These are phyloP conservation scores for Conringia planisiliqua DNA, from an alignment of 345 rosid genomes.

Conservation along the genomic window DNA sequence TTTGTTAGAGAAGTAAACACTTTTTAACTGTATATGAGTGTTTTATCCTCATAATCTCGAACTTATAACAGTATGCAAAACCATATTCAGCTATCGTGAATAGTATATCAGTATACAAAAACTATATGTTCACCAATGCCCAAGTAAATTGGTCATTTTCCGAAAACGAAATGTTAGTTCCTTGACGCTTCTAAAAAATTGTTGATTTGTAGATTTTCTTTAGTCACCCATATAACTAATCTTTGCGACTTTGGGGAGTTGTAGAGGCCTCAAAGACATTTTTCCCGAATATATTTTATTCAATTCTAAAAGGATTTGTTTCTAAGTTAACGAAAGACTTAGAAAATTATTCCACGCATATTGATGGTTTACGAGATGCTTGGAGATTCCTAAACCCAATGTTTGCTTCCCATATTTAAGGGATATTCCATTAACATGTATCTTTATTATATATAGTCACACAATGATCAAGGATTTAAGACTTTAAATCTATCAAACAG, in stretches of 20 bases:
- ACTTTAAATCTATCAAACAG: not conserved
- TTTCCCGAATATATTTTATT: not conserved
- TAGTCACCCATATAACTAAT: not conserved
- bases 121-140: not conserved
- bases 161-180: not conserved
- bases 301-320: not conserved
- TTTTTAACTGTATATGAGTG: too few species aligned
- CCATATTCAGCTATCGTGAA: not conserved
- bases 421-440: conserved; percentile 18
- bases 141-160: not conserved
- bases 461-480: not conserved
- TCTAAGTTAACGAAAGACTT: not conserved
- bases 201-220: not conserved
- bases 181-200: not conserved
- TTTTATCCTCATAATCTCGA: not conserved
- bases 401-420: conserved; percentile 9
- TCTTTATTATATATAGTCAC: not conserved
- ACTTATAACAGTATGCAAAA: not conserved
- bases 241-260: not conserved
- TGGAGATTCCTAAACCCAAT: conserved; percentile 4
- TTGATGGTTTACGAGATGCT: conserved; percentile 5
- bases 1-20: too few species aligned
- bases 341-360: not conserved
- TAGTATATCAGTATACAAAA: not conserved
- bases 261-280: not conserved